Conservation (phyloP, 192 early-diverging fungal species). For the Gamsiella multidivaricata region DNA sequence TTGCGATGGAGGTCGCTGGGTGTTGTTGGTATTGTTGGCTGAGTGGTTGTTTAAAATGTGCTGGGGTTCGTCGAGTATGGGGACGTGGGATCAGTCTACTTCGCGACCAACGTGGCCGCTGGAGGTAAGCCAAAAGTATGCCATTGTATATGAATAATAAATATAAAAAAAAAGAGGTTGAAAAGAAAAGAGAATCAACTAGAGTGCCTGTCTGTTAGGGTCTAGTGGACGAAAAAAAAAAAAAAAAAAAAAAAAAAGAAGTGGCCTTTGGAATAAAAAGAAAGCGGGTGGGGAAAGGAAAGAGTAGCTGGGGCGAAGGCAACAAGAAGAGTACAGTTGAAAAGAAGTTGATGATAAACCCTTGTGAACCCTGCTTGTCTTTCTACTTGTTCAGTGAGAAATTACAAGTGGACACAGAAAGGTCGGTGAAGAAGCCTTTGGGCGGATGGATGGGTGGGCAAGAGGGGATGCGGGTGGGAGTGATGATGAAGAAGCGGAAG, state of each 20-base stretch:
- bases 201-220: constrained; percentile 53
- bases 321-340: neutral
- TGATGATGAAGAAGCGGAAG: constrained; percentile 2
- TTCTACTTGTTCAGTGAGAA: constrained; percentile 11
- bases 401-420: constrained; percentile 18
- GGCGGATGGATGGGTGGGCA: neutral
- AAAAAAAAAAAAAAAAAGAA: constrained; percentile 9
- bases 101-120: constrained; percentile 55
- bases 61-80: constrained; percentile 8
- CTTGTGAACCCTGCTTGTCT: constrained; percentile 8
- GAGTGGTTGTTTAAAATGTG: constrained; percentile 5
- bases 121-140: constrained; percentile 52
- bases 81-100: constrained; percentile 45
- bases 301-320: too few relatives aligned
- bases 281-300: neutral
- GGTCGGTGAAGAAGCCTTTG: constrained; percentile 2
- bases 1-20: neutral
- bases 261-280: neutral
- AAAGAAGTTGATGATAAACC: neutral
- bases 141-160: constrained; percentile 47
- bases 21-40: neutral
- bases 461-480: neutral
- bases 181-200: constrained; percentile 25
- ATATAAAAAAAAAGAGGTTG: constrained; percentile 13
- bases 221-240: constrained; percentile 37